phyloP scores from a whole-genome alignment of 139 green algal species.

The Chlamydomonas applanata region DNA sequence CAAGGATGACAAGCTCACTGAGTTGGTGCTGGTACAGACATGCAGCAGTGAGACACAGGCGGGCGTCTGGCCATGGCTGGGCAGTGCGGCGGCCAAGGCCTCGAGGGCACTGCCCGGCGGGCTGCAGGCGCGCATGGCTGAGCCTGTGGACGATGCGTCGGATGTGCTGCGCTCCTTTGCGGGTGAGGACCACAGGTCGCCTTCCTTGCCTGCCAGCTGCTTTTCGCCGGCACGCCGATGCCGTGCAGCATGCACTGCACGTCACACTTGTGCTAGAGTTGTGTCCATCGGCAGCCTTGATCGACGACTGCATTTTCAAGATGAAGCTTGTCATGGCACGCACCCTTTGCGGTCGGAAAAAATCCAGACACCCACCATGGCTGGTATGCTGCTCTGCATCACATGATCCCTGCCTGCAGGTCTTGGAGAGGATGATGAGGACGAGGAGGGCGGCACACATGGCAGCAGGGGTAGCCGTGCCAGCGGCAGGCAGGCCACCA shows the following conservation, averaged over 20 bases:
- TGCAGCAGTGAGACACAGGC: background rate
- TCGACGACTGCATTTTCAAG: too few relatives aligned
- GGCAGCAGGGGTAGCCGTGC: background rate
- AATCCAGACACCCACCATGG: too few relatives aligned
- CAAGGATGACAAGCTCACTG: conserved; percentile 26
- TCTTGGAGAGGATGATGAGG: background rate
- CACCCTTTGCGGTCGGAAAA: too few relatives aligned
- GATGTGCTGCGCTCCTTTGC: background rate
- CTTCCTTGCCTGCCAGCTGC: too few relatives aligned
- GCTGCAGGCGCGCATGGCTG: conserved; percentile 9
- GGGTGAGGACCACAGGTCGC: too few relatives aligned
- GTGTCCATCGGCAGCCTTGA: too few relatives aligned
- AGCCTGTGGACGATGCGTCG: background rate
- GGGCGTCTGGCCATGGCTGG: background rate
- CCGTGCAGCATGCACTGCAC: too few relatives aligned
- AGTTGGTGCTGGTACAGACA: conserved; percentile 15
- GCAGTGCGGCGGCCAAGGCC: background rate
- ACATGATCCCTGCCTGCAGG: too few relatives aligned
- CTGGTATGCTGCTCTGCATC: too few relatives aligned
- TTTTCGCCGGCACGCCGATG: too few relatives aligned
- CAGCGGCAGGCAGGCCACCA: background rate
- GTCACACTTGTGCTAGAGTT: too few relatives aligned
- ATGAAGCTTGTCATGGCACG: too few relatives aligned
- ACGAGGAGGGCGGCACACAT: background rate
- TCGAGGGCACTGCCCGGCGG: background rate